phyloP scores from a whole-genome alignment of 2,329 filamentous ascomycete species.

The Erysiphe pulchra region DNA sequence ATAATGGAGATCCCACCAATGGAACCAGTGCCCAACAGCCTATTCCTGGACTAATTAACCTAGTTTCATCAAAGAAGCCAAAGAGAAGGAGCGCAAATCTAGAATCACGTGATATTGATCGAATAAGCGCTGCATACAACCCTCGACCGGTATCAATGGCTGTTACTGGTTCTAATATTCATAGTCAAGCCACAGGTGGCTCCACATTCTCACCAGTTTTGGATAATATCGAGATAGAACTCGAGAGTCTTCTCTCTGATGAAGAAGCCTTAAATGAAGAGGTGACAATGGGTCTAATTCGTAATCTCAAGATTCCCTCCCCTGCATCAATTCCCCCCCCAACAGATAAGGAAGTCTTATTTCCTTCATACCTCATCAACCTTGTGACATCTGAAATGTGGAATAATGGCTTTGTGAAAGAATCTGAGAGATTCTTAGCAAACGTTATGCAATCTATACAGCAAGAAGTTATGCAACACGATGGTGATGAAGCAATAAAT shows the following conservation, averaged over 20 bases:
- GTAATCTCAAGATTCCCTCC: slow-evolving; percentile 84
- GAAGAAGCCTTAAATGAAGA: slow-evolving; percentile 94
- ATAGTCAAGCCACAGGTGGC: slow-evolving; percentile 46
- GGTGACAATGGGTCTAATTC: slow-evolving; percentile 85
- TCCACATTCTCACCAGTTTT: slow-evolving; percentile 55
- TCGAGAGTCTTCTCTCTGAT: slow-evolving; percentile 79
- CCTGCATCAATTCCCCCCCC: slow-evolving; percentile 70
- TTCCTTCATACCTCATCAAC: slow-evolving; percentile 97
- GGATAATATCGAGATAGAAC: slow-evolving; percentile 83
- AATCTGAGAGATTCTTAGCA: slow-evolving; percentile 92
- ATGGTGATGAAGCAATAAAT: slow-evolving; percentile 91
- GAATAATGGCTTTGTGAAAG: slow-evolving; percentile 99
- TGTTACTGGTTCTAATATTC: slow-evolving; percentile 33
- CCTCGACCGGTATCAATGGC: slow-evolving; percentile 94
- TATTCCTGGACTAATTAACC: slow-evolving; percentile 67
- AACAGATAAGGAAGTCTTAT: slow-evolving; percentile 93
- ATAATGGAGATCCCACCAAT: slow-evolving; percentile 43
- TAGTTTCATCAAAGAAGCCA: slow-evolving; percentile 90
- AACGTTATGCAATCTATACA: slow-evolving; percentile 99
- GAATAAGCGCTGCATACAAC: slow-evolving; percentile 81
- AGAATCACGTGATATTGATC: slow-evolving; percentile 62
- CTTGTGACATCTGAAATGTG: slow-evolving; percentile 99
- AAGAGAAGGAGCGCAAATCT: slow-evolving; percentile 81
- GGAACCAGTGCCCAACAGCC: slow-evolving; percentile 29
- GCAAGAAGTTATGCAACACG: slow-evolving; percentile 97